Evolutionary conservation across 1,139 yeast genomes (phyloP).

Genomic region (Yamadazyma taylorii): DNA sequence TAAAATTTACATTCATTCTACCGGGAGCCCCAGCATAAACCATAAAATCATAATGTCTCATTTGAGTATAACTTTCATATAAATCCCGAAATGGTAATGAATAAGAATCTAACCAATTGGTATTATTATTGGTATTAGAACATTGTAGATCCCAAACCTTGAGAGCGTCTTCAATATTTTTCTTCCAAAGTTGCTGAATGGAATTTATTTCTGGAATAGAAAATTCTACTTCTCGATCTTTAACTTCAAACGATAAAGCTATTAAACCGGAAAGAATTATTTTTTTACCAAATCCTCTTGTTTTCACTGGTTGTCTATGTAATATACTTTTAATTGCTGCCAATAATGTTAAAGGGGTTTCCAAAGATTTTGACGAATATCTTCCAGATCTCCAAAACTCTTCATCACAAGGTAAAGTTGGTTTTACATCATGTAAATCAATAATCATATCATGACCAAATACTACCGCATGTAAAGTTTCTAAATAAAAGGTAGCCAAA

Average conservation of each 20-base stretch:
- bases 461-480: conserved; percentile 75
- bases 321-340: conserved; percentile 38
- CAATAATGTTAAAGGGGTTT: conserved; percentile 33
- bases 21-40: conserved; percentile 77
- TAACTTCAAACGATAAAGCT: conserved; percentile 39
- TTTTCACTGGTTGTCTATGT: conserved; percentile 17
- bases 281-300: conserved; percentile 54
- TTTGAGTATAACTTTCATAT: conserved; percentile 19
- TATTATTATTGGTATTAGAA: conserved; percentile 8
- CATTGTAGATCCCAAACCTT: conserved; percentile 33
- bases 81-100: conserved; percentile 19
- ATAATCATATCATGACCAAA: conserved; percentile 71
- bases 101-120: conserved; percentile 12
- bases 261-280: conserved; percentile 69
- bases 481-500: conserved; percentile 76
- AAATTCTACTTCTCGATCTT: conserved; percentile 17
- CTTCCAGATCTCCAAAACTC: conserved; percentile 61
- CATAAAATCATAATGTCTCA: conserved; percentile 64
- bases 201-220: conserved; percentile 34
- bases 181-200: conserved; percentile 71
- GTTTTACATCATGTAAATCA: conserved; percentile 35
- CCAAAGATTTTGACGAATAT: conserved; percentile 8
- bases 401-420: conserved; percentile 71
- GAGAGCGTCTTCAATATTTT: conserved; percentile 59
- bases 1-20: conserved; percentile 68